Evolutionary conservation across 345 rosid species (phyloP).

Genomic region (Carallia pectinifolia): DNA sequence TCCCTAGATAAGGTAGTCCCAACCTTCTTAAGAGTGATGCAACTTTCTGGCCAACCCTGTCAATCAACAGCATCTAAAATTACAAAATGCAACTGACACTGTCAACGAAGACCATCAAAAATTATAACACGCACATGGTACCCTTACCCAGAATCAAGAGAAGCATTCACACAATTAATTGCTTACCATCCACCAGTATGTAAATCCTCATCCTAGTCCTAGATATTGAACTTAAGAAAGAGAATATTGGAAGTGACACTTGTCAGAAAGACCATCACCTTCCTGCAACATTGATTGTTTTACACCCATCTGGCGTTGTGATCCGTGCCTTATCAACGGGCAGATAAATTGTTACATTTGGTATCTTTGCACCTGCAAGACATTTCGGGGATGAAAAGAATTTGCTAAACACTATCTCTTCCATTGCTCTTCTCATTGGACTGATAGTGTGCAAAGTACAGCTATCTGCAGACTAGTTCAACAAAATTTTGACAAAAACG

Average conservation of each 20-base stretch:
- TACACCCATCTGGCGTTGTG: background rate
- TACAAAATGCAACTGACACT: constrained; percentile 25
- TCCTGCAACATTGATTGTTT: constrained; percentile 1
- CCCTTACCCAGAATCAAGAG: too few relatives aligned
- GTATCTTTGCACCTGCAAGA: constrained; percentile 69
- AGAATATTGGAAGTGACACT: background rate
- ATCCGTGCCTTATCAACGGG: constrained; percentile 37
- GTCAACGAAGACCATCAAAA: constrained; percentile 27
- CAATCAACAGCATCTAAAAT: constrained; percentile 7
- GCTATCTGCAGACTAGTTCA: background rate
- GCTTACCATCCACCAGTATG: too few relatives aligned
- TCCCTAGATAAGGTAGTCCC: constrained; percentile 14
- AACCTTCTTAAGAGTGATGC: constrained; percentile 17
- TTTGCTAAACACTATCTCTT: too few relatives aligned
- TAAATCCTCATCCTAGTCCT: background rate
- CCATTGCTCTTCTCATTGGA: too few relatives aligned
- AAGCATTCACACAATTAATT: too few relatives aligned
- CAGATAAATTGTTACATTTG: constrained; percentile 63
- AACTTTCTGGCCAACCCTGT: constrained; percentile 36
- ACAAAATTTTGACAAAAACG: background rate
- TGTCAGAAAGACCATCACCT: background rate
- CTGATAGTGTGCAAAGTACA: background rate
- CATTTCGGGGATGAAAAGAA: background rate
- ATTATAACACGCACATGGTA: background rate
- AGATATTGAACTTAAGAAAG: background rate